A percentile compares a stretch with the other conserved stretches of the same genome.
phyloP scores from a whole-genome alignment of 805 yeast species.

The Isabelozyma gotoi region DNA sequence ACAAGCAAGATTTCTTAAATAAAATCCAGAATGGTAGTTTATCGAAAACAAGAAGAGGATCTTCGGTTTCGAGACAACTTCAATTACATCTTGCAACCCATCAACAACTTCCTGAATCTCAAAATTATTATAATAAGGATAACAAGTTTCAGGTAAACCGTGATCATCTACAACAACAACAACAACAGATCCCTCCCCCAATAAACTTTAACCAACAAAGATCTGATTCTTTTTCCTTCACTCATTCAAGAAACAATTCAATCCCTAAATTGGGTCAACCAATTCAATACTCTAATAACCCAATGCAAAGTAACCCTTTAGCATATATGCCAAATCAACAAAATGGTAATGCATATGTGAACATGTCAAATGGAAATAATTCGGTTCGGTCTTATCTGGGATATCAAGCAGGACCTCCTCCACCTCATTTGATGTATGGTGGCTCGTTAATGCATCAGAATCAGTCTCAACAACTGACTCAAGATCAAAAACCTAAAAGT shows the following conservation, averaged over 20 bases:
- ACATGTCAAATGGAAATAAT: slow-evolving; percentile 4
- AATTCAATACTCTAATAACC: slow-evolving; percentile 11
- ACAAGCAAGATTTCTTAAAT: slow-evolving; percentile 77
- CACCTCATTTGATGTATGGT: slow-evolving; percentile 24
- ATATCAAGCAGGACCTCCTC: slow-evolving; percentile 13
- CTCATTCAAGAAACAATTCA: slow-evolving; percentile 14
- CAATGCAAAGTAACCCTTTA: slow-evolving; percentile 21
- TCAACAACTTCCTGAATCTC: slow-evolving; percentile 50
- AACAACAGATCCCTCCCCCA: slow-evolving; percentile 5
- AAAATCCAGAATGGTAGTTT: slow-evolving; percentile 77
- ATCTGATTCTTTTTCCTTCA: slow-evolving; percentile 1
- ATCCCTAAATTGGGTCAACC: slow-evolving; percentile 20
- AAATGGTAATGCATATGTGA: slow-evolving; percentile 7
- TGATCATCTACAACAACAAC: slow-evolving; percentile 13
- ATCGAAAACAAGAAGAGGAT: slow-evolving; percentile 74
- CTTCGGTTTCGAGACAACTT: slow-evolving; percentile 75
- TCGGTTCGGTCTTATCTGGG: slow-evolving; percentile 9
- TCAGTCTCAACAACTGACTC: slow-evolving; percentile 5
- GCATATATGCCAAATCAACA: slow-evolving; percentile 16
- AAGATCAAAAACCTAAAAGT: slow-evolving; percentile 17
- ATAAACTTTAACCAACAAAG: background rate
- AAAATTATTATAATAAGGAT: slow-evolving; percentile 23
- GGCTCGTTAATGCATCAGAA: slow-evolving; percentile 16
- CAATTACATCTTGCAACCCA: slow-evolving; percentile 71
- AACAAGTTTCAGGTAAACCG: slow-evolving; percentile 10